A percentile compares a stretch with the other conserved stretches of the same genome.
Conservation (phyloP, 1,284 basidiomycete species). For the Ustilago vetiveriae region DNA sequence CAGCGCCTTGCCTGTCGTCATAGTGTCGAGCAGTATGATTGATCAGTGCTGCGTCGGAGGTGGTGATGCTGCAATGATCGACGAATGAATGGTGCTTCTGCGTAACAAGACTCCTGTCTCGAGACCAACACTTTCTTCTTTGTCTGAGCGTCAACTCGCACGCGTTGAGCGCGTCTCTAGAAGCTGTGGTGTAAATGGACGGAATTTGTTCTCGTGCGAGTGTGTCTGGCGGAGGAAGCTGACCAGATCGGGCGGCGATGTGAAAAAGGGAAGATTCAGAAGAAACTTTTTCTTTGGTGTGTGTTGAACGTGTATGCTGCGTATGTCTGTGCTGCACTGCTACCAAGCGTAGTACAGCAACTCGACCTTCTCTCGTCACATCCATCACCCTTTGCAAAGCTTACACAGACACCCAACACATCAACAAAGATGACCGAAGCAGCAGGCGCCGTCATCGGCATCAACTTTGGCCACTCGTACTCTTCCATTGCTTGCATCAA, state of each 20-base stretch:
- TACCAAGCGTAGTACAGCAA: not conserved
- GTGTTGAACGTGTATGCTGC: not conserved
- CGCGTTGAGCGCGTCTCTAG: slow-evolving; percentile 8
- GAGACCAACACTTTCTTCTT: slow-evolving; percentile 22
- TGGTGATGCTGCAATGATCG: no score
- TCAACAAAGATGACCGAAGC: slow-evolving; percentile 54
- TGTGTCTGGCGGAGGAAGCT: no score
- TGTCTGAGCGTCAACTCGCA: no score
- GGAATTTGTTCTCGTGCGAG: slow-evolving; percentile 4
- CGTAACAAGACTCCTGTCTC: no score
- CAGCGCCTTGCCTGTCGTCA: slow-evolving; percentile 4
- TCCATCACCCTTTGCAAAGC: not conserved
- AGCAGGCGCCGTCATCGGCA: slow-evolving; percentile 75
- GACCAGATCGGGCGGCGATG: not conserved
- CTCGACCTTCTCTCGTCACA: not conserved
- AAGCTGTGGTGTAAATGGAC: slow-evolving; percentile 10
- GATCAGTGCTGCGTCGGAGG: not conserved
- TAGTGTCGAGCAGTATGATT: not conserved
- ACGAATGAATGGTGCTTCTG: no score
- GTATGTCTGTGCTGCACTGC: not conserved
- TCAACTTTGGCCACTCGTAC: slow-evolving; percentile 97
- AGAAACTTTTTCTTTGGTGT: slow-evolving; percentile 21
- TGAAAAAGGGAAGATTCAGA: slow-evolving; percentile 6
- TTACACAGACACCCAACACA: not conserved
- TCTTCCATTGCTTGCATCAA: slow-evolving; percentile 94